Evolutionary conservation across 2,329 filamentous ascomycete species (phyloP), one percentile per base, ranked within the genome.

Genomic region (Aureobasidium sp.): DNA sequence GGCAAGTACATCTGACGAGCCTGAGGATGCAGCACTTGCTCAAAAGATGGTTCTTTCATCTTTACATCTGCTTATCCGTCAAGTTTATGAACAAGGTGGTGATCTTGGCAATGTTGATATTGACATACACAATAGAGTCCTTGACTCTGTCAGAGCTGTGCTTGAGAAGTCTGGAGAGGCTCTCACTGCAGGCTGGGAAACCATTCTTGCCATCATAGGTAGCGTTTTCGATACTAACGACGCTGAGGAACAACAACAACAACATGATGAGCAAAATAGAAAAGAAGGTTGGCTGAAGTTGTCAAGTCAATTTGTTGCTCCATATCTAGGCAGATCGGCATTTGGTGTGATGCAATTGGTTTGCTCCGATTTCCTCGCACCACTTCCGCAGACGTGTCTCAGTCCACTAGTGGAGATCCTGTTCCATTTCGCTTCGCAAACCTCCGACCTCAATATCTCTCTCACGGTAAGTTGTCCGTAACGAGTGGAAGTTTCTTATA

Each of bases 401-500:
- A 77, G 90, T 88, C 73, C 81, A 86, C 82, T 99, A n/a, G 86
- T 97, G 64, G 89, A 96, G 75, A 91, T 92, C 11, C 82, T 99
- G 29, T 90, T 91, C 69, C 87, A 88, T 66, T 99, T 97, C 74
- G 91, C 90, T 67, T 88, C 86, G 0, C 94, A 99, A 72, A 82
- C 87, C 65, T 90, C 96, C 66, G 94, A 99, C 70, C 81, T 99
- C 42, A 99, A 99, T 68, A 95, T 97, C 69, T 93, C 93, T 0
- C 79, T 99, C 32, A 97, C 94, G 39, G 88, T 90, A 78, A 74
- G 83, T 72, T 1, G 25, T 32, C 6, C 25, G 11, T 16, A 7
- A 2, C 16, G 10, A 9, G 7, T 29, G n/a, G 10, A n/a, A 29
- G 34, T 21, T 21, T 11, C 1, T 10, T 8, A 41, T 51, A 39